These are phyloP conservation scores for Quillaja saponaria DNA, from an alignment of 306 rosid genomes.

Conservation along the genomic window DNA sequence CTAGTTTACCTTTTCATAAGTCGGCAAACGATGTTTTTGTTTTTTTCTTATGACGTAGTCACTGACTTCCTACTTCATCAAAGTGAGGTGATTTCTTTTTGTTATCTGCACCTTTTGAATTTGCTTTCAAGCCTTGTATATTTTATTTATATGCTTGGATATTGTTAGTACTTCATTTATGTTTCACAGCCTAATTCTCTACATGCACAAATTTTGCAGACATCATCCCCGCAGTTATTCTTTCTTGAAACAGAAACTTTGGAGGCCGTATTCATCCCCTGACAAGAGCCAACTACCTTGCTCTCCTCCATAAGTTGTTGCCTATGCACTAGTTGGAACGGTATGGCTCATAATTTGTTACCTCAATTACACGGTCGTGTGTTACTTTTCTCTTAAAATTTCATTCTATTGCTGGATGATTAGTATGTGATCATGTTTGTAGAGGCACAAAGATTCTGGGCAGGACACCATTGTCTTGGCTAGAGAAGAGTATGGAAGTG, in stretches of 20 bases:
- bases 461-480: slow-evolving; percentile 42
- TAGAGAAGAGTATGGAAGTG: slow-evolving; percentile 47
- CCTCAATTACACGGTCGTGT: not conserved
- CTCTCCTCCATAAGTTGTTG: slow-evolving; percentile 53
- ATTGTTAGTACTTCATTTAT: no score
- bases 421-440: not conserved
- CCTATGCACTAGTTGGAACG: slow-evolving; percentile 49
- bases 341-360: slow-evolving; percentile 22
- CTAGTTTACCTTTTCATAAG: no score
- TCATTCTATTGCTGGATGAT: not conserved
- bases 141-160: no score
- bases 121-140: no score
- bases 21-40: no score
- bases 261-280: slow-evolving; percentile 49
- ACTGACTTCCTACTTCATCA: no score
- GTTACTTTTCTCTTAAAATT: not conserved
- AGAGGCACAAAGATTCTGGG: slow-evolving; percentile 45
- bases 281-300: slow-evolving; percentile 52
- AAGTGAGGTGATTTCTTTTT: no score
- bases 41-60: no score
- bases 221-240: slow-evolving; percentile 44
- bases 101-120: no score
- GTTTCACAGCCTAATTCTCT: no score
- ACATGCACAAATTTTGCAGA: slow-evolving; percentile 30
- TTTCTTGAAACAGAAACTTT: slow-evolving; percentile 51